Evolutionary conservation across 495 filamentous ascomycete species (phyloP).

Genomic region (Physcia stellaris): DNA sequence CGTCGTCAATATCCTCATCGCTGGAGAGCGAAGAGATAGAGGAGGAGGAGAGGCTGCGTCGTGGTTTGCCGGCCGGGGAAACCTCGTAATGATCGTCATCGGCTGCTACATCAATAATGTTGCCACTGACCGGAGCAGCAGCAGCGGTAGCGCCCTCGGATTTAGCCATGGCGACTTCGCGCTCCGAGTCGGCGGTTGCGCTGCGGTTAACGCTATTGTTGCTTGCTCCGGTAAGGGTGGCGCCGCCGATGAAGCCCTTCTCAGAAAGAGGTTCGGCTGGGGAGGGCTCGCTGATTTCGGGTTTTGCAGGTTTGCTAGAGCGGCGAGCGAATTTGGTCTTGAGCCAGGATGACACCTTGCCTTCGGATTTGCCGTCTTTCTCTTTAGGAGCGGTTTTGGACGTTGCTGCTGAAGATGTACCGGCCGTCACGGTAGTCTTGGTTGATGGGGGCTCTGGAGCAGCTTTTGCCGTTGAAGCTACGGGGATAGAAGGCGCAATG

Average conservation of each 20-base stretch:
- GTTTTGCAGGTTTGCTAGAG: conserved; percentile 18
- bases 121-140: neutral
- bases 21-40: too few species aligned
- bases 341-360: conserved; percentile 47
- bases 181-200: conserved; percentile 24
- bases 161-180: conserved; percentile 38
- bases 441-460: conserved; percentile 13
- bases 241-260: conserved; percentile 34
- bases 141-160: conserved; percentile 7
- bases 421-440: conserved; percentile 14
- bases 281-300: conserved; percentile 5
- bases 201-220: conserved; percentile 19
- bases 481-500: conserved; percentile 4
- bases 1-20: conserved; percentile 3
- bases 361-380: conserved; percentile 10
- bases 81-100: conserved; percentile 8
- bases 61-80: conserved; percentile 3
- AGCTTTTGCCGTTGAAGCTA: conserved; percentile 8
- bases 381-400: conserved; percentile 21
- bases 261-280: conserved; percentile 13
- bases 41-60: conserved; percentile 2
- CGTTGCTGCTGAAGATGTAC: conserved; percentile 11
- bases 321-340: conserved; percentile 38
- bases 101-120: neutral
- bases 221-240: conserved; percentile 24